Conservation (phyloP, 192 early-diverging fungal species). For the Piromyces sp. region DNA sequence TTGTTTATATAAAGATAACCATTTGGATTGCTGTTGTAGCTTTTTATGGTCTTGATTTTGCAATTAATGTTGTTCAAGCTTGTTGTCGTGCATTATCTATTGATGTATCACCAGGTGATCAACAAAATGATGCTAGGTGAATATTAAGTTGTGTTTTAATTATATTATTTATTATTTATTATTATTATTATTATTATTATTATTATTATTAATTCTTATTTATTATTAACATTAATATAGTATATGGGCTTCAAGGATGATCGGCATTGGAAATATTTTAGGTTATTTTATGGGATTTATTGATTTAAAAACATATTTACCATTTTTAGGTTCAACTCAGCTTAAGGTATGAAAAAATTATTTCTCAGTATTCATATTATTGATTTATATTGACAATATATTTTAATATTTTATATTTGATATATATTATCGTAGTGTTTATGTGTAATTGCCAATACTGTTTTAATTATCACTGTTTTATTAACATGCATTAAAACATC, state of each 20-base stretch:
- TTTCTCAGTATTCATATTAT: no score
- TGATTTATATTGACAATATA: no score
- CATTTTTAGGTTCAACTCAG: constrained; percentile 52
- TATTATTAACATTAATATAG: constrained; percentile 10
- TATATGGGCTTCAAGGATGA: constrained; percentile 74
- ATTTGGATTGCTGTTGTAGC: constrained; percentile 47
- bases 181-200: no score
- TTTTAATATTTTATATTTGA: no score
- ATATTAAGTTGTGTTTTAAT: no score
- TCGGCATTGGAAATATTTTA: constrained; percentile 57
- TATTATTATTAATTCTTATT: no score
- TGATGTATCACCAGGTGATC: constrained; percentile 56
- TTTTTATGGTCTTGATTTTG: constrained; percentile 87
- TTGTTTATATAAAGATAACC: background rate
- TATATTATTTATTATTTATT: no score
- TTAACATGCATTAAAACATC: constrained; percentile 48
- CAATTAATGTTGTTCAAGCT: constrained; percentile 77
- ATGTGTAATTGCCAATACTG: constrained; percentile 48
- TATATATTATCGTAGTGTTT: constrained; percentile 14
- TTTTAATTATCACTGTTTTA: constrained; percentile 31
- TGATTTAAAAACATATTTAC: constrained; percentile 49
- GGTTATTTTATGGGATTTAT: constrained; percentile 77
- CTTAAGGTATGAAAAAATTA: constrained; percentile 36
- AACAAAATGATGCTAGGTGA: constrained; percentile 48
- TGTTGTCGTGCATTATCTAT: constrained; percentile 68